phyloP scores from a whole-genome alignment of 1,284 basidiomycete species.

The Entoloma clypeatum region DNA sequence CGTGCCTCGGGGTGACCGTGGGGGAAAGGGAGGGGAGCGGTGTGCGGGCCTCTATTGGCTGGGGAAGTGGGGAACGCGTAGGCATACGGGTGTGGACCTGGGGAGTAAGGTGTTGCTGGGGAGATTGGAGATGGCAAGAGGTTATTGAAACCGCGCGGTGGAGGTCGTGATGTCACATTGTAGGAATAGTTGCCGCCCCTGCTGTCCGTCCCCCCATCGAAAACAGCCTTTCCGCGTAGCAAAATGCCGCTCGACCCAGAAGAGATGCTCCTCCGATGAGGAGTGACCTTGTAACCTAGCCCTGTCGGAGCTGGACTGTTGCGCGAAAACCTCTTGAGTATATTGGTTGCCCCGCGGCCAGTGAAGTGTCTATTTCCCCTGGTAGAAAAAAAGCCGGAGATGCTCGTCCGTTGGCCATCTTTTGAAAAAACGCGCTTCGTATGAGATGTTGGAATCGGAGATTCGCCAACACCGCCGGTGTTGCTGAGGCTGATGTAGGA shows the following conservation, averaged over 20 bases:
- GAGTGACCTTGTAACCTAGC: conserved; percentile 3
- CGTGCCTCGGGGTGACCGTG: conserved; percentile 18
- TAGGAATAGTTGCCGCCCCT: conserved; percentile 37
- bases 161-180: conserved; percentile 22
- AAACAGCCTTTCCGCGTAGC: conserved; percentile 3
- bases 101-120: conserved; percentile 19
- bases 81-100: conserved; percentile 47
- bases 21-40: conserved; percentile 18
- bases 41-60: conserved; percentile 19
- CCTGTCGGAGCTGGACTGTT: conserved; percentile 3
- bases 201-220: neutral
- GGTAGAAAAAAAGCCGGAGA: conserved; percentile 48
- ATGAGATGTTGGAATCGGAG: conserved; percentile 42
- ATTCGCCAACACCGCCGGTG: conserved; percentile 56
- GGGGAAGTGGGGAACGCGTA: conserved; percentile 33
- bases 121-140: neutral
- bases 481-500: conserved; percentile 41
- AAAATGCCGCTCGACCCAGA: conserved; percentile 13
- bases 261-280: conserved; percentile 18
- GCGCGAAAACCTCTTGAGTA: conserved; percentile 9
- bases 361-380: conserved; percentile 25
- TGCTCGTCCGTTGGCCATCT: conserved; percentile 39
- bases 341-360: conserved; percentile 9
- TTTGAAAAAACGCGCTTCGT: conserved; percentile 21
- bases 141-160: conserved; percentile 9